These are phyloP conservation scores for Cutaneotrichosporon arboriforme DNA, from an alignment of 1,284 basidiomycete genomes.

Conservation along the genomic window DNA sequence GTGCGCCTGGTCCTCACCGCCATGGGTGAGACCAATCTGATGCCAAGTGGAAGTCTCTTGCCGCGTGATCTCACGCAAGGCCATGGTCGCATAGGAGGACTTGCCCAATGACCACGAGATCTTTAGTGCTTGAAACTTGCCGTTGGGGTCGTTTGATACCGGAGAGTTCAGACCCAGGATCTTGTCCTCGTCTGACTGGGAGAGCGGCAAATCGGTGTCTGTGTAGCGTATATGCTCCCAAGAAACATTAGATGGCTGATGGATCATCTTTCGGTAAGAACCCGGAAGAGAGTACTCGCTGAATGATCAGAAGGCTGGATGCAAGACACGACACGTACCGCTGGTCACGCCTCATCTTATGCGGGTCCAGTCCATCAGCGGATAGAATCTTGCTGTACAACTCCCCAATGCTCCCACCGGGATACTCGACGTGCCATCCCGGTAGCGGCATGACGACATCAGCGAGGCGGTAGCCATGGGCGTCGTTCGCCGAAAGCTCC, in stretches of 20 bases:
- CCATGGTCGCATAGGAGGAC: conserved; percentile 93
- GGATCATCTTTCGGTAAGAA: conserved; percentile 86
- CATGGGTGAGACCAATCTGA: conserved; percentile 70
- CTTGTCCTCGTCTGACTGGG: conserved; percentile 90
- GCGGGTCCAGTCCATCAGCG: conserved; percentile 79
- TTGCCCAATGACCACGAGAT: conserved; percentile 73
- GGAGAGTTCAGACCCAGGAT: conserved; percentile 73
- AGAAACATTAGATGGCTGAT: conserved; percentile 70
- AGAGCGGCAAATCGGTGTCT: conserved; percentile 82
- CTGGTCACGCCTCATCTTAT: conserved; percentile 80
- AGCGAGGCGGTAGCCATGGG: conserved; percentile 74
- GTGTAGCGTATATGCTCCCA: conserved; percentile 84
- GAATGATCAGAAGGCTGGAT: not conserved
- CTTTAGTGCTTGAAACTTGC: conserved; percentile 78
- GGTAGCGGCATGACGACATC: conserved; percentile 95
- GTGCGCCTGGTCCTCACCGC: conserved; percentile 68
- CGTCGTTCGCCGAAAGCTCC: conserved; percentile 67
- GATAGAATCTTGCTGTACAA: conserved; percentile 73
- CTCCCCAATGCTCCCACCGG: conserved; percentile 72
- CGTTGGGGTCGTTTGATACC: conserved; percentile 52
- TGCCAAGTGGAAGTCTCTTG: conserved; percentile 84
- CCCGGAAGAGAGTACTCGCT: conserved; percentile 90
- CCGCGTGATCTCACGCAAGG: conserved; percentile 84
- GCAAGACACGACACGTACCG: conserved; percentile 56
- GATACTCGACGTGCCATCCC: conserved; percentile 85